A percentile compares a stretch with the other conserved stretches of the same genome.
These are phyloP conservation scores for Floccularia luteovirens DNA, from an alignment of 768 basidiomycete genomes.

Conservation along the genomic window DNA sequence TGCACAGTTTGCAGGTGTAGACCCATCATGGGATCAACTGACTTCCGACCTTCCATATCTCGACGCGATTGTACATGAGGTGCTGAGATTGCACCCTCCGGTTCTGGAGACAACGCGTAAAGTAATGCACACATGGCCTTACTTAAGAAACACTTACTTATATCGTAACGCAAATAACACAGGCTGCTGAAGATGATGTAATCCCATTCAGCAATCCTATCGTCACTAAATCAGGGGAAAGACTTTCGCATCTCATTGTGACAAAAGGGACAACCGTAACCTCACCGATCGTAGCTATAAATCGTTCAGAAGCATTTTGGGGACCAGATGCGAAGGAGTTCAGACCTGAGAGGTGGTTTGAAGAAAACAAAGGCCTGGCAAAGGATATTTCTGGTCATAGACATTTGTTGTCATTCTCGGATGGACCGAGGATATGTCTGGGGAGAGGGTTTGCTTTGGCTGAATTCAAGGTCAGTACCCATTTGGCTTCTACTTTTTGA, in stretches of 20 bases:
- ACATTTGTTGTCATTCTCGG: constrained; percentile 43
- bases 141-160: too few relatives aligned
- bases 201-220: constrained; percentile 50
- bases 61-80: constrained; percentile 40
- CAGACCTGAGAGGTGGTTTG: constrained; percentile 59
- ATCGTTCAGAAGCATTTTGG: constrained; percentile 50
- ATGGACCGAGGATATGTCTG: constrained; percentile 43
- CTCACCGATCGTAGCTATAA: constrained; percentile 36
- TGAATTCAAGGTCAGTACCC: constrained; percentile 37
- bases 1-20: constrained; percentile 24
- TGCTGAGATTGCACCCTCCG: constrained; percentile 31
- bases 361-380: constrained; percentile 18
- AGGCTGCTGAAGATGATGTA: constrained; percentile 46
- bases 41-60: constrained; percentile 44
- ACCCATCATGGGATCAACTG: constrained; percentile 51
- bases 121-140: too few relatives aligned
- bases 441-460: constrained; percentile 41
- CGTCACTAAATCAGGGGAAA: constrained; percentile 29
- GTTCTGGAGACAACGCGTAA: constrained; percentile 24
- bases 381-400: constrained; percentile 40
- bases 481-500: constrained; percentile 3
- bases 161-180: too few relatives aligned
- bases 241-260: constrained; percentile 31
- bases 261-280: constrained; percentile 38
- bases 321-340: constrained; percentile 52